Conservation (phyloP, 73 alveolate species). For the Paramecium tetraurelia region DNA sequence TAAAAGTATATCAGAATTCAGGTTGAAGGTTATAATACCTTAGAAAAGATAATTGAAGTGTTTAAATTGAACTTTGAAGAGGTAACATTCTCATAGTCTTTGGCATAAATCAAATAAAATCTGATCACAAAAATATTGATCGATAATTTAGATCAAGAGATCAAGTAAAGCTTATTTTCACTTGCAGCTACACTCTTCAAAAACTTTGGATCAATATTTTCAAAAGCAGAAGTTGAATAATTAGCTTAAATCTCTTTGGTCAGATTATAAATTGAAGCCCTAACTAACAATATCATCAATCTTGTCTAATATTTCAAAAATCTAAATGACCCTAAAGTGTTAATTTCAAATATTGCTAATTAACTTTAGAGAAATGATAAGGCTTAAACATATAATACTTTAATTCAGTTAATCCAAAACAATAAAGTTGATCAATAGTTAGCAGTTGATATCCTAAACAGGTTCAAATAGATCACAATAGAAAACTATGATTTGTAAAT, state of each 20-base stretch:
- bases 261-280: neutral
- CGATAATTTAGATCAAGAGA: constrained; percentile 17
- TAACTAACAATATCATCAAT: neutral
- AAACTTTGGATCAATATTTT: neutral
- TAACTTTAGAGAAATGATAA: constrained; percentile 8
- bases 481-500: neutral
- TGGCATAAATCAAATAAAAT: neutral
- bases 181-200: neutral
- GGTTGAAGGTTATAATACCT: neutral
- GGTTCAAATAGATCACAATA: neutral
- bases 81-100: neutral
- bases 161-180: neutral
- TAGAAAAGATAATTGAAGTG: neutral
- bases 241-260: neutral
- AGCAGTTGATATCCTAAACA: neutral
- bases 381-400: neutral
- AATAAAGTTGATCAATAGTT: neutral
- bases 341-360: neutral
- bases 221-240: neutral
- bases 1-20: neutral
- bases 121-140: neutral
- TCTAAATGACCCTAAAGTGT: neutral
- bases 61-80: neutral
- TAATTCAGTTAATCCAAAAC: neutral
- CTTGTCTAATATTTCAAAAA: neutral